These are phyloP conservation scores for Entomortierella lignicola DNA, from an alignment of 192 early-diverging fungal genomes.

Conservation along the genomic window DNA sequence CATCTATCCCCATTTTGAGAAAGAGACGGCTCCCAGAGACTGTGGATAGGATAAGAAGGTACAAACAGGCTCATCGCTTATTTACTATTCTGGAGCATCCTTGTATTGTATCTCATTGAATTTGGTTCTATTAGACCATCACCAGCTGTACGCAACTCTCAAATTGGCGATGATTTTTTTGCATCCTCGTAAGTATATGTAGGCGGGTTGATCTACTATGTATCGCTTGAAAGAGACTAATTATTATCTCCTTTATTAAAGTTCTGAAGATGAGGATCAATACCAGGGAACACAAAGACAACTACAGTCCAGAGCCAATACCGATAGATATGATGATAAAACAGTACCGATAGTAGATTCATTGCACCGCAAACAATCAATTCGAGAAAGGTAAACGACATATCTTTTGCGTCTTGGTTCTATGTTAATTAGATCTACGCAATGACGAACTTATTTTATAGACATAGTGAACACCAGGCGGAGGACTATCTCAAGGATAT, in stretches of 20 bases:
- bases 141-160: constrained; percentile 1
- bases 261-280: not conserved
- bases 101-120: not conserved
- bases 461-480: not conserved
- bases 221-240: not conserved
- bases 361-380: not conserved
- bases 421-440: not conserved
- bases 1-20: not conserved
- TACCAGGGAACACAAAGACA: not conserved
- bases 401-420: no score
- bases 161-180: constrained; percentile 6
- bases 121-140: not conserved
- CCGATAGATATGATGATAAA: not conserved
- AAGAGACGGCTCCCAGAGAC: constrained; percentile 29
- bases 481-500: constrained; percentile 11
- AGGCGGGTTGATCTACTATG: not conserved
- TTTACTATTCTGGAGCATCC: no score
- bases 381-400: not conserved
- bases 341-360: not conserved
- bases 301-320: not conserved
- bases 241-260: not conserved
- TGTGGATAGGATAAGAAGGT: not conserved
- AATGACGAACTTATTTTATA: not conserved
- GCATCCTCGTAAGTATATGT: constrained; percentile 6
- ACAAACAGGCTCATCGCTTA: not conserved